These are phyloP conservation scores for Paraurostyla sp. DNA, from an alignment of 73 alveolate species.

Conservation along the genomic window DNA sequence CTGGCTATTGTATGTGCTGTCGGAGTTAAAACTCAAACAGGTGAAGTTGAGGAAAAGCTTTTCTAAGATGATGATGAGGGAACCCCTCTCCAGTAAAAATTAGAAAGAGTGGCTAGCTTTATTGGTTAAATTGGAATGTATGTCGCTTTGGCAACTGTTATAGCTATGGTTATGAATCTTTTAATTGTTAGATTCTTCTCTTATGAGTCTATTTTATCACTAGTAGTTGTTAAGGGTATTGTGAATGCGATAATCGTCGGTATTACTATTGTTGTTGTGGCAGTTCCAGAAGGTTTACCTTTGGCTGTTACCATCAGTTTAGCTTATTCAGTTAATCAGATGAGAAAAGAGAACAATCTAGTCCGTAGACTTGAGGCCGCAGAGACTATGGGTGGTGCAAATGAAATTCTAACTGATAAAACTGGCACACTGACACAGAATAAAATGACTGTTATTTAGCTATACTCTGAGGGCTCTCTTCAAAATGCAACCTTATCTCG, in stretches of 20 bases:
- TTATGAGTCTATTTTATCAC: neutral
- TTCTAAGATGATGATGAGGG: slow-evolving; percentile 83
- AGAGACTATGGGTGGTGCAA: slow-evolving; percentile 97
- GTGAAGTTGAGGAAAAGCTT: slow-evolving; percentile 80
- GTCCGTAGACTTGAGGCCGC: slow-evolving; percentile 94
- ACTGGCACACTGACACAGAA: slow-evolving; percentile 96
- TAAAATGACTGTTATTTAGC: slow-evolving; percentile 90
- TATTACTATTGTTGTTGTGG: slow-evolving; percentile 94
- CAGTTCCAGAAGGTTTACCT: slow-evolving; percentile 99
- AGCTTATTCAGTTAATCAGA: slow-evolving; percentile 95
- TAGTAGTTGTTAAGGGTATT: slow-evolving; percentile 61
- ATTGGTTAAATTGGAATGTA: slow-evolving; percentile 94
- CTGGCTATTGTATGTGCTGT: slow-evolving; percentile 90
- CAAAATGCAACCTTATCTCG: slow-evolving; percentile 2
- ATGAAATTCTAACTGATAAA: slow-evolving; percentile 89
- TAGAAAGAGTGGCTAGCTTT: slow-evolving; percentile 86
- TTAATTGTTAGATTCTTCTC: neutral
- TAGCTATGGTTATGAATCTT: slow-evolving; percentile 85
- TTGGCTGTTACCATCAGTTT: slow-evolving; percentile 98
- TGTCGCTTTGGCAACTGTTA: slow-evolving; percentile 86
- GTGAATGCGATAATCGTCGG: slow-evolving; percentile 89
- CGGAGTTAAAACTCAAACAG: slow-evolving; percentile 88
- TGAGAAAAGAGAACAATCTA: slow-evolving; percentile 94
- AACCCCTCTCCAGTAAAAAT: slow-evolving; percentile 93
- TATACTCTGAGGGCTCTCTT: slow-evolving; percentile 80